Evolutionary conservation across 371 early-diverging fungal genomes (phyloP).

Genomic region (Rhizopus arrhizus): DNA sequence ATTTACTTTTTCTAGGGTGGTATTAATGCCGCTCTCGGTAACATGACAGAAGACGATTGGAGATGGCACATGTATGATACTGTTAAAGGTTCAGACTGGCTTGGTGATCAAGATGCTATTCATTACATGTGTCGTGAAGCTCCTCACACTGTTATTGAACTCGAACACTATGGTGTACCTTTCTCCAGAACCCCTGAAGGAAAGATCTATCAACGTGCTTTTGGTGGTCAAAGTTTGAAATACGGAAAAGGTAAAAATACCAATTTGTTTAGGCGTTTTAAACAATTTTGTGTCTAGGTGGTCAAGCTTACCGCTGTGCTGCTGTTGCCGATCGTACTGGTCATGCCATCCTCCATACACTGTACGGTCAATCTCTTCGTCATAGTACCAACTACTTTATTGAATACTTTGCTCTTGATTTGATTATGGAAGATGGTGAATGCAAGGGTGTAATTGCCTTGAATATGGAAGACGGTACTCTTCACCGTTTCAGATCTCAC

Average conservation of each 20-base stretch:
- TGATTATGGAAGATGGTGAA: conserved; percentile 97
- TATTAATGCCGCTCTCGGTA: conserved; percentile 98
- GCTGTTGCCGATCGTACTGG: conserved; percentile 98
- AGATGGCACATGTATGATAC: conserved; percentile 99
- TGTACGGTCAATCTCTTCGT: conserved; percentile 95
- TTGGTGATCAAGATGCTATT: conserved; percentile 98
- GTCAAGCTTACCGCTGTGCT: conserved; percentile 97
- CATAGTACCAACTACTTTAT: conserved; percentile 97
- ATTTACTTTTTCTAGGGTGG: conserved; percentile 70
- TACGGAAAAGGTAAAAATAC: conserved; percentile 70
- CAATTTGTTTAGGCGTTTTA: no score
- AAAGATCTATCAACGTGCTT: conserved; percentile 97
- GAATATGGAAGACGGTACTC: conserved; percentile 96
- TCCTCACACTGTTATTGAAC: conserved; percentile 92
- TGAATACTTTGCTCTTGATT: conserved; percentile 97
- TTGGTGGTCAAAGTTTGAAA: conserved; percentile 94
- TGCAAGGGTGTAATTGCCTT: conserved; percentile 96
- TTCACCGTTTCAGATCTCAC: conserved; percentile 96
- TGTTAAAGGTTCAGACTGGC: conserved; percentile 98
- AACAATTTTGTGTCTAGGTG: conserved; percentile 31
- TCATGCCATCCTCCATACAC: conserved; percentile 94
- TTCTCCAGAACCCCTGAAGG: conserved; percentile 97
- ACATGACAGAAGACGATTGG: conserved; percentile 99
- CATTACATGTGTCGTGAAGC: conserved; percentile 99
- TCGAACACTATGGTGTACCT: conserved; percentile 97